Conservation (phyloP, 163 green algal genomes). For the Botryococcus braunii region DNA sequence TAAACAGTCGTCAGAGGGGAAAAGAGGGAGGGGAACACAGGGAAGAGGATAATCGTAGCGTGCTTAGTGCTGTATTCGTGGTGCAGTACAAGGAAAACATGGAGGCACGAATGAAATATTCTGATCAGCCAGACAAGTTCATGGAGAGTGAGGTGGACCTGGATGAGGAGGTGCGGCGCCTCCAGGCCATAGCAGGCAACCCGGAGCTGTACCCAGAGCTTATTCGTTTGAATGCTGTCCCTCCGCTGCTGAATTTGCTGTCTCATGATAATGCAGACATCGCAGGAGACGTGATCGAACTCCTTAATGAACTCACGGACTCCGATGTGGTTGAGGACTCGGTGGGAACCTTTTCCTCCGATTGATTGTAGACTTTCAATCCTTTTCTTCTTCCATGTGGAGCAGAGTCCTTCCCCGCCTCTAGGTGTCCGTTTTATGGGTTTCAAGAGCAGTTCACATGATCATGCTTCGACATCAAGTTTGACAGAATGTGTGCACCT, state of each 20-base stretch:
- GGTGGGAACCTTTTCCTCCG: slow-evolving; percentile 5
- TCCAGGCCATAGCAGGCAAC: slow-evolving; percentile 35
- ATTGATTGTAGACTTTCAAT: no score
- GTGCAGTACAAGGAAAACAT: slow-evolving; percentile 78
- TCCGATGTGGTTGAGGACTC: slow-evolving; percentile 55
- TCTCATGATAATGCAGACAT: slow-evolving; percentile 94
- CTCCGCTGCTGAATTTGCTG: slow-evolving; percentile 56
- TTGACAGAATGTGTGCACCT: no score
- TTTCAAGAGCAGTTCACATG: no score
- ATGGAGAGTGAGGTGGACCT: slow-evolving; percentile 92
- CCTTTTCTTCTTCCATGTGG: no score
- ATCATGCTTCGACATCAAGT: no score
- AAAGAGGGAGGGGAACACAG: not conserved
- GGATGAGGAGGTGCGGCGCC: slow-evolving; percentile 69
- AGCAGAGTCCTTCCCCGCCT: no score
- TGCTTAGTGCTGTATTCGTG: not conserved
- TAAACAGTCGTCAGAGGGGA: not conserved
- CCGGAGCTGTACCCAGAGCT: slow-evolving; percentile 54
- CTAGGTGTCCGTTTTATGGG: no score
- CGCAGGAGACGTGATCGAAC: slow-evolving; percentile 62
- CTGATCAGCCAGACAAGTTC: slow-evolving; percentile 78
- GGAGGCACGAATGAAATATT: slow-evolving; percentile 76
- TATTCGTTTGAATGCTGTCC: slow-evolving; percentile 14
- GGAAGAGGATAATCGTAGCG: not conserved
- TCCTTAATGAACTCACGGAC: slow-evolving; percentile 84